Evolutionary conservation across 495 filamentous ascomycete genomes (phyloP), one percentile per base, ranked within the genome.

Genomic region (Aspergillus saccharolyticus): DNA sequence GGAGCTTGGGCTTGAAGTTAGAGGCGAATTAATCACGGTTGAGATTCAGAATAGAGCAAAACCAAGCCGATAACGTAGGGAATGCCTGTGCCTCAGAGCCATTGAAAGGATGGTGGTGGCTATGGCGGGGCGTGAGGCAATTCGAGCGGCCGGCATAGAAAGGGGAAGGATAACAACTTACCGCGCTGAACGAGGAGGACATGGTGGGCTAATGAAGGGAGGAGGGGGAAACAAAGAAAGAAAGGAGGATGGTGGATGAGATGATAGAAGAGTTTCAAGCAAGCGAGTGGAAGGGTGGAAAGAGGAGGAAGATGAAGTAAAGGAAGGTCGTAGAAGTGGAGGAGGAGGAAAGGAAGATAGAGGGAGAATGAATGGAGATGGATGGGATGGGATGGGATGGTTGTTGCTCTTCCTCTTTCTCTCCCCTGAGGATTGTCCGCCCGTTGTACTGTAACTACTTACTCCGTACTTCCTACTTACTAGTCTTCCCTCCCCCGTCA

Each of bases 1-100:
- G 92, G 73, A 96, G 91, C 87, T 95, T 91, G 73, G 92, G 89
- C 88, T 91, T 76, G 57, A 63, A 68, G 60, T 42, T 22, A 64
- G 57, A 67, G 60, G 64, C 69, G 64, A 58, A 61, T 62, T 57
- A 63, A 62, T 53, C 52, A 63, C 65, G 76, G 74, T 75, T 71
- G 46, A 55, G 55, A 69, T 50, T 57, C 58, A 42, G 25, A 42
- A 28, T 47, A 44, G 44, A 44, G 10, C 53, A 53, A 33, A 48
- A n/a, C 19, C n/a, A 50, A n/a, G 56, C 44, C 43, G 42, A 39
- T 20, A 14, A 16, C 22, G 45, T 12, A 2, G 17, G 52, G 25
- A 16, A 54, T 48, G 19, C 42, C 6, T n/a, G 44, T 15, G 12
- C 7, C 20, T 9, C 17, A 22, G 8, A 24, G 16, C 10, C 53